These are phyloP conservation scores for Wallacemonas sp. DNA, from an alignment of 208 protist genomes.

Conservation along the genomic window DNA sequence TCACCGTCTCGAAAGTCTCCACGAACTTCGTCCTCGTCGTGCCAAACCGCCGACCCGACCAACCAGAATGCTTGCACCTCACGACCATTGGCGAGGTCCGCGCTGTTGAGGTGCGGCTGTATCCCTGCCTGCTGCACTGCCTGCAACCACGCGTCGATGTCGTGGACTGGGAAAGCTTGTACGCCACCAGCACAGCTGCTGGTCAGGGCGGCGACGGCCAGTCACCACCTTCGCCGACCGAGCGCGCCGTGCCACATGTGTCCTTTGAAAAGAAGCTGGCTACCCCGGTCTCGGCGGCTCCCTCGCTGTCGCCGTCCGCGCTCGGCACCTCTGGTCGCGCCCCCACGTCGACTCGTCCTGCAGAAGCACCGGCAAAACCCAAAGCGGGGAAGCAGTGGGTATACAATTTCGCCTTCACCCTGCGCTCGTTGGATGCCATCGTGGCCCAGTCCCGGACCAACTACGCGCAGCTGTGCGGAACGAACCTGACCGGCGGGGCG, in stretches of 20 bases:
- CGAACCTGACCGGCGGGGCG: conserved; percentile 56
- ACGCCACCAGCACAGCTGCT: too few species aligned
- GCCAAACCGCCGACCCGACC: conserved; percentile 31
- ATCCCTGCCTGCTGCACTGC: conserved; percentile 40
- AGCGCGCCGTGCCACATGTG: not conserved
- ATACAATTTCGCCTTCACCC: conserved; percentile 72
- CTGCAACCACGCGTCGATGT: conserved; percentile 15
- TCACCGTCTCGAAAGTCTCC: conserved; percentile 40
- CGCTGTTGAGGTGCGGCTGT: conserved; percentile 26
- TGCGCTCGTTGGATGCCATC: conserved; percentile 57
- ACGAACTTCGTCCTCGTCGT: conserved; percentile 58
- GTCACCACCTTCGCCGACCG: too few species aligned
- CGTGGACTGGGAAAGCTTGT: not conserved
- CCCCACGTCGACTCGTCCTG: not conserved
- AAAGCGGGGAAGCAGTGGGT: not conserved
- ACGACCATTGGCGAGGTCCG: conserved; percentile 64
- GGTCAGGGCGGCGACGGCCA: too few species aligned
- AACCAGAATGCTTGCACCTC: conserved; percentile 29
- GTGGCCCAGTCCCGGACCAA: conserved; percentile 63
- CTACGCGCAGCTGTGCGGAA: conserved; percentile 61
- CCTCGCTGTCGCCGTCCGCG: too few species aligned
- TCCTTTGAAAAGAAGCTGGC: conserved; percentile 1
- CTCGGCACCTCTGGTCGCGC: not conserved
- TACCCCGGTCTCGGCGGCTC: too few species aligned
- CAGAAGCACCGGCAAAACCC: not conserved